A percentile compares a stretch with the other conserved stretches of the same genome.
These are phyloP conservation scores for Pulveroboletus sp. DNA, from an alignment of 768 basidiomycete species.

Conservation along the genomic window DNA sequence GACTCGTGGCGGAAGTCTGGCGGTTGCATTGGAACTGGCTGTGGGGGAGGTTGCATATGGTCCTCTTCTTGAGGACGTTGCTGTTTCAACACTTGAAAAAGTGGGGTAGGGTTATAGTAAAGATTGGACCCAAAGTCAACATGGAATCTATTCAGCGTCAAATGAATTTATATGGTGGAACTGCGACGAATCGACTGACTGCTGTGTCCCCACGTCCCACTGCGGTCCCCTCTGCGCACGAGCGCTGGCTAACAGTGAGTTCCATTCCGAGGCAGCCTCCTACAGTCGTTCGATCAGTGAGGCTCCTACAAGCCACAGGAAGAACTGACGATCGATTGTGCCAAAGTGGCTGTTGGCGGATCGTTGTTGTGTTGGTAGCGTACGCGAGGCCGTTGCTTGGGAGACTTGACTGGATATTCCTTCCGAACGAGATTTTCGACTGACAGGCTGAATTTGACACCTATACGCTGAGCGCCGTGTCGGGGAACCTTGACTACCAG, in stretches of 20 bases:
- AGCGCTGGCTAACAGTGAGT: constrained; percentile 73
- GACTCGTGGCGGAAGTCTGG: constrained; percentile 34
- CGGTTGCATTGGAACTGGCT: constrained; percentile 30
- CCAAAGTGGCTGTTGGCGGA: constrained; percentile 39
- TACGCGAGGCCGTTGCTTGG: constrained; percentile 28
- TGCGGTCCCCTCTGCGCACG: constrained; percentile 82
- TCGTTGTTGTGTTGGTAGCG: constrained; percentile 61
- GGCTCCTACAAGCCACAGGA: neutral
- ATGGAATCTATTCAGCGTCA: constrained; percentile 51
- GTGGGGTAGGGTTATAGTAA: constrained; percentile 67
- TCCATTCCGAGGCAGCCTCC: constrained; percentile 87
- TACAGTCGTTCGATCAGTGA: constrained; percentile 14
- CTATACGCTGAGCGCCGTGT: constrained; percentile 72
- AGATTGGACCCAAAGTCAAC: constrained; percentile 71
- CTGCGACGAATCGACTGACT: constrained; percentile 45
- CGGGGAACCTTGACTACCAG: constrained; percentile 69
- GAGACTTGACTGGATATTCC: constrained; percentile 50
- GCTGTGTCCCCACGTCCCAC: constrained; percentile 86
- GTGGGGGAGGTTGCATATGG: constrained; percentile 15
- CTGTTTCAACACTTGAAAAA: constrained; percentile 49
- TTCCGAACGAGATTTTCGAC: constrained; percentile 55
- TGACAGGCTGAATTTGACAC: constrained; percentile 57
- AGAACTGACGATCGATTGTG: constrained; percentile 62
- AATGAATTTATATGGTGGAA: neutral
- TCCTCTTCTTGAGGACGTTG: constrained; percentile 32